A percentile compares a stretch with the other conserved stretches of the same genome.
phyloP scores from a whole-genome alignment of 2,329 filamentous ascomycete genomes.

The Gaeumannomyces sp. region DNA sequence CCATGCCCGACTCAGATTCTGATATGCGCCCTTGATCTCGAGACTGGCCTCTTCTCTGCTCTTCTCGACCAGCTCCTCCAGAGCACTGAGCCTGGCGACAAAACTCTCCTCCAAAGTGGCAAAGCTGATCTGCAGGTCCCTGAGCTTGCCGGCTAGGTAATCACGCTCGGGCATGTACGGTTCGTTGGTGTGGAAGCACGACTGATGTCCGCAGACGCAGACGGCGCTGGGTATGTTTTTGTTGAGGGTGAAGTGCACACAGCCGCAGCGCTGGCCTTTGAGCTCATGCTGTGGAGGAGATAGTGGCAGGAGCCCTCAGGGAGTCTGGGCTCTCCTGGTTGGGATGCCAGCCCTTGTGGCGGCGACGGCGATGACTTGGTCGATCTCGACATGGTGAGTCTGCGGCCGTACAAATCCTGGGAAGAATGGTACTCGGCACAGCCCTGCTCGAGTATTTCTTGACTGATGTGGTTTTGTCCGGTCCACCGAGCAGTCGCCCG shows the following conservation, averaged over 20 bases:
- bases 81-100: slow-evolving; percentile 38
- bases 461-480: not conserved
- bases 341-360: slow-evolving; percentile 17
- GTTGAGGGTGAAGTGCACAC: slow-evolving; percentile 51
- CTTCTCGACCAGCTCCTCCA: slow-evolving; percentile 50
- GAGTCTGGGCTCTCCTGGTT: slow-evolving; percentile 39
- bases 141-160: slow-evolving; percentile 34
- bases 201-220: slow-evolving; percentile 54
- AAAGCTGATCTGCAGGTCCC: slow-evolving; percentile 17
- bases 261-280: slow-evolving; percentile 53
- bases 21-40: slow-evolving; percentile 49
- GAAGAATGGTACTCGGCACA: not conserved
- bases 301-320: slow-evolving; percentile 55
- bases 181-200: slow-evolving; percentile 51
- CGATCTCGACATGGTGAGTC: slow-evolving; percentile 9
- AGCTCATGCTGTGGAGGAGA: slow-evolving; percentile 51
- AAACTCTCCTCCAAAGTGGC: slow-evolving; percentile 24
- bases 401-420: not conserved
- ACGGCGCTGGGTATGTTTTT: slow-evolving; percentile 44
- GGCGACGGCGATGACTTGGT: slow-evolving; percentile 24
- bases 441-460: not conserved
- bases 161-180: slow-evolving; percentile 42
- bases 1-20: slow-evolving; percentile 49
- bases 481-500: not conserved
- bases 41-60: slow-evolving; percentile 43